These are phyloP conservation scores for Fraxinus velutina DNA, from an alignment of 305 asterid genomes.

Conservation along the genomic window DNA sequence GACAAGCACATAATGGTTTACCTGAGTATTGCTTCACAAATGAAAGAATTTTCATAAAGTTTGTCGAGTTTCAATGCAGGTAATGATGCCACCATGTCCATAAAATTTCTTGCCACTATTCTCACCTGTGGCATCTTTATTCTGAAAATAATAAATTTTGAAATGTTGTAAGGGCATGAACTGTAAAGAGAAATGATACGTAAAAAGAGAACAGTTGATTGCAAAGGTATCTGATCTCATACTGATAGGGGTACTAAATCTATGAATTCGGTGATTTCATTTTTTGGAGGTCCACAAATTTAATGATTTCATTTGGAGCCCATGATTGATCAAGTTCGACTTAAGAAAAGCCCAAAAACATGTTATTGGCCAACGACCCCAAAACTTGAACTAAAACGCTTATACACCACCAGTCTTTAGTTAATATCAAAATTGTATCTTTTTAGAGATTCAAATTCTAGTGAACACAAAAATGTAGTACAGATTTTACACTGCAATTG, in stretches of 20 bases:
- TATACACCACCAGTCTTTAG: not conserved
- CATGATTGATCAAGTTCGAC: not conserved
- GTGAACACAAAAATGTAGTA: not conserved
- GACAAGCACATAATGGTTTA: conserved; percentile 14
- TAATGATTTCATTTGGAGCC: not conserved
- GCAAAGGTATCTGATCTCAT: not conserved
- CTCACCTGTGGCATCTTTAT: conserved; percentile 82
- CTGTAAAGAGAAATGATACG: not conserved
- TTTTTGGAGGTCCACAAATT: not conserved
- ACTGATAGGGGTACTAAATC: not conserved
- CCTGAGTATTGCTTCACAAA: conserved; percentile 91
- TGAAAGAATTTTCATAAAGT: conserved; percentile 81
- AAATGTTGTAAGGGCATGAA: not conserved
- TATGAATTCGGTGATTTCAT: not conserved
- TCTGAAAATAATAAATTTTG: not conserved
- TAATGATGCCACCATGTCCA: conserved; percentile 98
- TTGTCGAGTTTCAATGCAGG: conserved; percentile 83
- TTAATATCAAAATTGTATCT: not conserved
- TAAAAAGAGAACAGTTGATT: not conserved
- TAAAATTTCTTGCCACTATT: conserved; percentile 83
- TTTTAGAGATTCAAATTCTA: not conserved
- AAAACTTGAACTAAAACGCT: not conserved
- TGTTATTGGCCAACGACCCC: not conserved
- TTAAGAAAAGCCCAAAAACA: not conserved
- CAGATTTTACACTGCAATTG: not conserved